Percentiles rank a stretch among this genome's conserved stretches.
phyloP scores from a whole-genome alignment of 2,329 filamentous ascomycete genomes.

The Mycosphaerella arachidis region DNA sequence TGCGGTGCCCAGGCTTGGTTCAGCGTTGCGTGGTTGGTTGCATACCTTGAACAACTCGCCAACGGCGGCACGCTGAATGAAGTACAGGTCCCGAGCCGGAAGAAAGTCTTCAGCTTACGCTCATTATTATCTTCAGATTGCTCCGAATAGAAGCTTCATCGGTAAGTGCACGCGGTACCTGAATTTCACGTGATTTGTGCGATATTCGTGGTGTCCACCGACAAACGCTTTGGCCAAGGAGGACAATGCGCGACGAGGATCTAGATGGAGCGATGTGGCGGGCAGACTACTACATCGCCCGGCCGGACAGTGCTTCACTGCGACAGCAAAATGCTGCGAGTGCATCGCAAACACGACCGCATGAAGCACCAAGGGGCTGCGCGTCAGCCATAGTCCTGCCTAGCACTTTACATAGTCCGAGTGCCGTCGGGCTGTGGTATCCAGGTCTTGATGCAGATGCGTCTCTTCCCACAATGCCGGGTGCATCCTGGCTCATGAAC shows the following conservation, averaged over 20 bases:
- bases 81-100: slow-evolving; percentile 65
- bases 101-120: slow-evolving; percentile 77
- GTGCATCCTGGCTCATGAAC: no score
- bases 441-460: no score
- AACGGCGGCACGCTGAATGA: slow-evolving; percentile 5
- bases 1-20: slow-evolving; percentile 58
- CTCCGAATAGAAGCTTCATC: slow-evolving; percentile 67
- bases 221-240: neutral
- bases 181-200: neutral
- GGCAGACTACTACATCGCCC: neutral
- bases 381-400: no score
- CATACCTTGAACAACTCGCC: neutral
- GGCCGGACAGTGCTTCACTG: neutral
- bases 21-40: slow-evolving; percentile 67
- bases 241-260: neutral
- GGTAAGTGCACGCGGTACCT: slow-evolving; percentile 47
- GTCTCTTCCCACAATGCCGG: no score
- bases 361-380: no score
- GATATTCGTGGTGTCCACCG: neutral
- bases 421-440: no score
- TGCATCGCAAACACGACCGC: neutral
- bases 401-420: no score
- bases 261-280: neutral
- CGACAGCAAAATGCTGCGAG: neutral
- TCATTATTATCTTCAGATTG: slow-evolving; percentile 80